Evolutionary conservation across 768 basidiomycete species (phyloP).

Genomic region (Leccinum fibrillosum): DNA sequence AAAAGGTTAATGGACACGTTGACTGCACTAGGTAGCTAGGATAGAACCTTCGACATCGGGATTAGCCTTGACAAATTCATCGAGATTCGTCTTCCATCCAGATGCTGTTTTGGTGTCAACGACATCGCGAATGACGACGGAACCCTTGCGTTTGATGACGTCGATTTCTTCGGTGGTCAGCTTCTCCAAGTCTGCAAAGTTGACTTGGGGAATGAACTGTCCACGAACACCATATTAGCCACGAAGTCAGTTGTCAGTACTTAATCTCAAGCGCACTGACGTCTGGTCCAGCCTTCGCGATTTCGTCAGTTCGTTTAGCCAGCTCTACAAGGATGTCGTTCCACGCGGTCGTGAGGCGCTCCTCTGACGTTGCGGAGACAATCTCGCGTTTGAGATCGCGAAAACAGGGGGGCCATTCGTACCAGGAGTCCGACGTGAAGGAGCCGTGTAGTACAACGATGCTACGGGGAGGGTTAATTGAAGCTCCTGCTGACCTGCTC

Average conservation of each 20-base stretch:
- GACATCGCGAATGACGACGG: slow-evolving; percentile 59
- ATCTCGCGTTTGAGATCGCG: slow-evolving; percentile 57
- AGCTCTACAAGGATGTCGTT: slow-evolving; percentile 53
- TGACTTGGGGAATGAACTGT: slow-evolving; percentile 62
- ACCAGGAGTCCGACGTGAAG: slow-evolving; percentile 11
- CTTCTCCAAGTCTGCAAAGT: slow-evolving; percentile 50
- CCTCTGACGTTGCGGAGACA: slow-evolving; percentile 45
- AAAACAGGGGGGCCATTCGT: slow-evolving; percentile 40
- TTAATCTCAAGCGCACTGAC: slow-evolving; percentile 32
- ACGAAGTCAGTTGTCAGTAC: not conserved
- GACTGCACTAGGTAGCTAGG: not conserved
- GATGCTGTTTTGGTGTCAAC: slow-evolving; percentile 55
- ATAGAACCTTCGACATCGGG: slow-evolving; percentile 49
- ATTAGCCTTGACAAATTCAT: slow-evolving; percentile 55
- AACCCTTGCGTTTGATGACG: slow-evolving; percentile 51
- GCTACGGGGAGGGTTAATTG: not conserved
- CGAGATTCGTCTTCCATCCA: slow-evolving; percentile 55
- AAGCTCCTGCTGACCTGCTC: not conserved
- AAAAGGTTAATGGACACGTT: not conserved
- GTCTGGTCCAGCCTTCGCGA: slow-evolving; percentile 46
- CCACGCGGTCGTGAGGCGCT: slow-evolving; percentile 53
- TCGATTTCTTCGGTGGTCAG: slow-evolving; percentile 45
- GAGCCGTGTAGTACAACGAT: not conserved
- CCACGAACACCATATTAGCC: not conserved
- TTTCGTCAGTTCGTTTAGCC: slow-evolving; percentile 41